Conservation (phyloP, 805 yeast genomes). For the Metschnikowia kunwiensis region DNA sequence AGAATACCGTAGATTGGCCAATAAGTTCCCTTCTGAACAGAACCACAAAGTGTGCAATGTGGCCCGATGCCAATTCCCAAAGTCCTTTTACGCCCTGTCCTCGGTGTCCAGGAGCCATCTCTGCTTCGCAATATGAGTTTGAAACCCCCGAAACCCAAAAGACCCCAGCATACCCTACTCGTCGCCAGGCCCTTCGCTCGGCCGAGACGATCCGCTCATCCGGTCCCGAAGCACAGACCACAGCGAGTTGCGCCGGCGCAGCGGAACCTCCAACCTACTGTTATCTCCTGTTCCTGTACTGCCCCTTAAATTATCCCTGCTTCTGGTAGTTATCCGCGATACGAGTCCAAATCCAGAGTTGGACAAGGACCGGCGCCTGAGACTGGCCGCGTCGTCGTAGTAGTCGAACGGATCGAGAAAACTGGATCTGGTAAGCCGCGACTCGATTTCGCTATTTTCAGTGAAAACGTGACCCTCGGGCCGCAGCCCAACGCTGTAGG, state of each 20-base stretch:
- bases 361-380: not conserved
- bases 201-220: no score
- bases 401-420: constrained; percentile 13
- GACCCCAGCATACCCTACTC: no score
- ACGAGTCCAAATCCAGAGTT: constrained; percentile 1
- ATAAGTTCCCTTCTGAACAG: no score
- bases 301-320: not conserved
- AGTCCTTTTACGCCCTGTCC: no score
- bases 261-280: no score
- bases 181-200: no score
- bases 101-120: no score
- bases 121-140: no score
- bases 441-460: not conserved
- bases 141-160: no score
- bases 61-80: no score
- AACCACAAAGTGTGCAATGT: no score
- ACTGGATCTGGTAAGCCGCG: not conserved
- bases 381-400: constrained; percentile 5
- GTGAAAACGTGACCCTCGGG: not conserved
- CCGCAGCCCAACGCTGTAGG: constrained; percentile 4
- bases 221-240: constrained; percentile 8
- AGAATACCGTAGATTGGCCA: no score
- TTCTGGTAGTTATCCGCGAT: not conserved
- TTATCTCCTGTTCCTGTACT: not conserved
- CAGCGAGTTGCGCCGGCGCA: constrained; percentile 7